These are phyloP conservation scores for Lagenidium giganteum DNA, from an alignment of 352 stramenopile species.

Conservation along the genomic window DNA sequence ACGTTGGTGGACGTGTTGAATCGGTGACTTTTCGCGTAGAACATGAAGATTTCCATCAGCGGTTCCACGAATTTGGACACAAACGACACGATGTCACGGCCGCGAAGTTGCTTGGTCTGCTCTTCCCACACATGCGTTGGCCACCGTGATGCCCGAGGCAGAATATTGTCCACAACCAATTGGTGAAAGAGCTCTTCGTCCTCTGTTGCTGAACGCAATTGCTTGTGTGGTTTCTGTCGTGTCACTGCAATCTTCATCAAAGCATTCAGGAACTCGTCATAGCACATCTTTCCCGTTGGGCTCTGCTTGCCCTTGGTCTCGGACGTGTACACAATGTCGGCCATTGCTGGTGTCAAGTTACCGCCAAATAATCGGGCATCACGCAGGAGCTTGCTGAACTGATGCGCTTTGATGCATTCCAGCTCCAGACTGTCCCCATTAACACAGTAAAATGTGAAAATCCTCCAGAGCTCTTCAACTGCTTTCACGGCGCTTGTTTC, in stretches of 20 bases:
- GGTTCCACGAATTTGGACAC: conserved; percentile 62
- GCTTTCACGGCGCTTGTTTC: conserved; percentile 14
- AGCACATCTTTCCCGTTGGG: conserved; percentile 64
- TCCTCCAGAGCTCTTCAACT: conserved; percentile 67
- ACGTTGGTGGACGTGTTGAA: conserved; percentile 25
- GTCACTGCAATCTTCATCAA: conserved; percentile 56
- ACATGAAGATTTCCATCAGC: conserved; percentile 71
- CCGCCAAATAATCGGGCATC: conserved; percentile 49
- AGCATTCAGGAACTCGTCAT: conserved; percentile 76
- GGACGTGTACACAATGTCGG: conserved; percentile 75
- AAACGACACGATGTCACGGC: conserved; percentile 49
- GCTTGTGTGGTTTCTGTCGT: no score
- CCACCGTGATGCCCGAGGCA: conserved; percentile 57
- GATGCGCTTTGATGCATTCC: conserved; percentile 61
- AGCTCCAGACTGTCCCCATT: conserved; percentile 71
- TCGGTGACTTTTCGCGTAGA: conserved; percentile 62
- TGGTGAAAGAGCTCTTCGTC: conserved; percentile 52
- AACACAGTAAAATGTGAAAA: conserved; percentile 82
- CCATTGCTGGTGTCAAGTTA: conserved; percentile 57
- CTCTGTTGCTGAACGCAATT: no score
- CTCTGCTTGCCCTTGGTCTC: conserved; percentile 66
- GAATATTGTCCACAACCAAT: conserved; percentile 52
- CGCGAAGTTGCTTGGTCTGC: conserved; percentile 39
- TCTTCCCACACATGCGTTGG: conserved; percentile 37
- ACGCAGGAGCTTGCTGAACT: conserved; percentile 68